Evolutionary conservation across 1,284 basidiomycete genomes (phyloP), one percentile per base, ranked within the genome.

Genomic region (Leccinum griseonigrum): DNA sequence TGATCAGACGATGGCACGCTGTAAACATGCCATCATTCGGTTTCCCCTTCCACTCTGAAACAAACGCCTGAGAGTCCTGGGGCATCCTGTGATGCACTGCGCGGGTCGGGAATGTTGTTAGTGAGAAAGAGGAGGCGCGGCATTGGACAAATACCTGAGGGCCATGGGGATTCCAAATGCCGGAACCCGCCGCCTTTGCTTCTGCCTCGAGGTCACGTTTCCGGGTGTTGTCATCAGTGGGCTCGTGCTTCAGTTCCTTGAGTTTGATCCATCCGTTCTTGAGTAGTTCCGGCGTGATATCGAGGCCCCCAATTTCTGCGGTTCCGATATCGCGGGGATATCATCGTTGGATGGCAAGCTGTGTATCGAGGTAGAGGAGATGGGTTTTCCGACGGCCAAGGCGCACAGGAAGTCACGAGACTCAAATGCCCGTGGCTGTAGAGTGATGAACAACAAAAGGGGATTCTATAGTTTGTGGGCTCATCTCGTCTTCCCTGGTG

Each of bases 1-100:
- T 4, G 46, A 46, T 22, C 43, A 9, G n/a, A 48, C 18, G 1
- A 50, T n/a, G 14, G 6, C 34, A 28, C 8, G 29, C 48, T 32
- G 34, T 48, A 51, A 48, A 66, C 78, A 69, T 76, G 90, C 93
- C 93, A 71, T 98, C 94, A 63, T 98, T 80, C 10, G 86, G 80
- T 74, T 94, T 91, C 36, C 92, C 94, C 75, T 95, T 97, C 88
- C 94, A 92, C 74, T 97, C 91, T 8, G 84, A 82, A 34, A 99
- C 85, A 78, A 98, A 98, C 2, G 87, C 88, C 68, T 92, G 88
- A 1, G 95, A 90, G 74, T 98, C 95, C 31, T 82, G 76, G 3
- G 96, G 96, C 95, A 98, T 98, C 59, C 86, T 85, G 77, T 96
- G 89, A 68, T 91, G 82, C 2, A 97, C 89, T 14, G 78, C 77